phyloP scores from a whole-genome alignment of 2,329 filamentous ascomycete species.

The Diaporthe sp. region DNA sequence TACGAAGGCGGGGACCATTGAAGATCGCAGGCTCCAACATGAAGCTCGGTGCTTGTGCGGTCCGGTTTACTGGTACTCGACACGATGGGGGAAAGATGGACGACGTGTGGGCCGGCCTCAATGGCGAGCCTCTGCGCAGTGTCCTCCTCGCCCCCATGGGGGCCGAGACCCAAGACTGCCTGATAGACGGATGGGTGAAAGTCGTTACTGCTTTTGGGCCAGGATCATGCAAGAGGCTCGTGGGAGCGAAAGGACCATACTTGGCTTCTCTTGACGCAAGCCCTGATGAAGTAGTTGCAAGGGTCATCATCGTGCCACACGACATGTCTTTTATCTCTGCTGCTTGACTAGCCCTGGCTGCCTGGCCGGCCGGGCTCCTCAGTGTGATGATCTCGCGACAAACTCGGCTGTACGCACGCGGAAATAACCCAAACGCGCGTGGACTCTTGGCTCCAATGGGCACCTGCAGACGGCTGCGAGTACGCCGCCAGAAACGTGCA shows the following conservation, averaged over 20 bases:
- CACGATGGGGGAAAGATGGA: not conserved
- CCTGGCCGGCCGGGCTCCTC: not conserved
- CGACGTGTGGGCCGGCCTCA: not conserved
- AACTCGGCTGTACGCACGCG: conserved; percentile 11
- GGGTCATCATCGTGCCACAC: conserved; percentile 18
- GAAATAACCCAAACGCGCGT: conserved; percentile 14
- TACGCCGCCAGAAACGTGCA: conserved; percentile 8
- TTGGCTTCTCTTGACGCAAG: conserved; percentile 2
- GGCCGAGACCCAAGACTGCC: conserved; percentile 1
- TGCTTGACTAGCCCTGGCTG: not conserved
- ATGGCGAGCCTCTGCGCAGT: not conserved
- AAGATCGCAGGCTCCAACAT: not conserved
- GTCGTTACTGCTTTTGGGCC: conserved; percentile 16
- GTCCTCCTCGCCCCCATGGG: not conserved
- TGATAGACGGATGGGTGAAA: conserved; percentile 1
- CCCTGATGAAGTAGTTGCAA: conserved; percentile 15
- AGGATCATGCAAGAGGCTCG: not conserved
- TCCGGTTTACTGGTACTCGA: conserved; percentile 12
- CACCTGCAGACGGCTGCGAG: not conserved
- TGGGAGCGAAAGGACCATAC: conserved; percentile 25
- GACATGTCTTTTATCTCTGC: not conserved
- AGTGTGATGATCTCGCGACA: conserved; percentile 11
- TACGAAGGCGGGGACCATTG: not conserved
- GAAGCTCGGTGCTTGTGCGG: not conserved
- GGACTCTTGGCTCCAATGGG: not conserved